Percentiles rank a stretch among this genome's conserved stretches.
Evolutionary conservation across 2,329 filamentous ascomycete species (phyloP).

Genomic region (Diaporthe velutina): DNA sequence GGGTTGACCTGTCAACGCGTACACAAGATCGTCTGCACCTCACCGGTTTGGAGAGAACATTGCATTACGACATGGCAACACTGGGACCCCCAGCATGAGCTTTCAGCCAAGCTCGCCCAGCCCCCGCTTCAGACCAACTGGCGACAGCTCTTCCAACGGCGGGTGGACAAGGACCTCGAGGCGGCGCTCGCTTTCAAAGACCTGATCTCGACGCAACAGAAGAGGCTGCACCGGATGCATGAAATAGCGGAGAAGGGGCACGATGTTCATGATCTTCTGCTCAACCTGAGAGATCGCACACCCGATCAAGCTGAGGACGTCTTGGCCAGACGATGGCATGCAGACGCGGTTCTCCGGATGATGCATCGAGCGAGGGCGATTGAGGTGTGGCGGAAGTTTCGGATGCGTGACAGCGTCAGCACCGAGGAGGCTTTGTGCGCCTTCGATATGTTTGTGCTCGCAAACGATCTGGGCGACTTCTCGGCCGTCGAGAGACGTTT

Average conservation of each 20-base stretch:
- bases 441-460: constrained; percentile 74
- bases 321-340: constrained; percentile 71
- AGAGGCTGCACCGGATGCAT: constrained; percentile 67
- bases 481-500: constrained; percentile 47
- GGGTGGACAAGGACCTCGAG: constrained; percentile 52
- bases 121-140: constrained; percentile 63
- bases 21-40: constrained; percentile 63
- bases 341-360: constrained; percentile 67
- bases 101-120: constrained; percentile 53
- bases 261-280: constrained; percentile 72
- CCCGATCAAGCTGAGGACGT: constrained; percentile 67
- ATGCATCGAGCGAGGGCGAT: constrained; percentile 72
- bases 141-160: constrained; percentile 61
- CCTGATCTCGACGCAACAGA: constrained; percentile 66
- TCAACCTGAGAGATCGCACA: constrained; percentile 58
- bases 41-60: constrained; percentile 71
- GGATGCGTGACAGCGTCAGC: constrained; percentile 58
- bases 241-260: constrained; percentile 68
- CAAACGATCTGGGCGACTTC: constrained; percentile 57
- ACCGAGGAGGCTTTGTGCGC: constrained; percentile 71
- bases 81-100: constrained; percentile 65
- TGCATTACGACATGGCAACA: constrained; percentile 66
- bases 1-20: constrained; percentile 64
- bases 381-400: constrained; percentile 68
- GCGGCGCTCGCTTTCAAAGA: constrained; percentile 59